A percentile compares a stretch with the other conserved stretches of the same genome.
Evolutionary conservation across 2,329 filamentous ascomycete genomes (phyloP).

Genomic region (Graphium sp.): DNA sequence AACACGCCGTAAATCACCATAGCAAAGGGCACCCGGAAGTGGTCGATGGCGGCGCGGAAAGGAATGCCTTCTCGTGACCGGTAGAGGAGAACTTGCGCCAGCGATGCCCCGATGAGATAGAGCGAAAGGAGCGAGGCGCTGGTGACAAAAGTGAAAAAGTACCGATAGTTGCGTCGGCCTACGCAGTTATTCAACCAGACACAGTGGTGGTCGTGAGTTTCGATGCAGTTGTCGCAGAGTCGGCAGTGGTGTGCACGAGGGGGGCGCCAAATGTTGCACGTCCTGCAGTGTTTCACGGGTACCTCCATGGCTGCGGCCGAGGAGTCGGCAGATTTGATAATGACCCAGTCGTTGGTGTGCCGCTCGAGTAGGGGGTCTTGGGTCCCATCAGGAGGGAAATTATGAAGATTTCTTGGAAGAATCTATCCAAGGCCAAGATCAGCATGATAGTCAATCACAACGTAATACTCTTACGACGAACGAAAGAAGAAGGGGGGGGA

Average conservation of each 20-base stretch:
- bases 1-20: slow-evolving; percentile 74
- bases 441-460: too few relatives aligned
- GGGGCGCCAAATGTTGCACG: slow-evolving; percentile 93
- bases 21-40: slow-evolving; percentile 68
- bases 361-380: slow-evolving; percentile 76
- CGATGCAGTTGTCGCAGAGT: slow-evolving; percentile 90
- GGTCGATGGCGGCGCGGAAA: slow-evolving; percentile 51
- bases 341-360: slow-evolving; percentile 82
- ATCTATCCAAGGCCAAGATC: slow-evolving; percentile 36
- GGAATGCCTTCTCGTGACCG: slow-evolving; percentile 42
- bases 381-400: slow-evolving; percentile 59
- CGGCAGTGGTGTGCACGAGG: slow-evolving; percentile 93
- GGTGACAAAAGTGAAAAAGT: slow-evolving; percentile 85
- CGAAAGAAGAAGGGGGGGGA: not conserved
- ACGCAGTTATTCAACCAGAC: slow-evolving; percentile 99
- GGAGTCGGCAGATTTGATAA: slow-evolving; percentile 65
- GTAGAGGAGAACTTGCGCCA: slow-evolving; percentile 71
- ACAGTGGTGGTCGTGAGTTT: slow-evolving; percentile 95
- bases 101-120: slow-evolving; percentile 58
- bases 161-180: slow-evolving; percentile 91
- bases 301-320: slow-evolving; percentile 87
- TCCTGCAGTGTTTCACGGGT: slow-evolving; percentile 94
- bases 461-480: not conserved
- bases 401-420: slow-evolving; percentile 79
- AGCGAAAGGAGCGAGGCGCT: slow-evolving; percentile 60